These are phyloP conservation scores for Colletotrichum lentis DNA, from an alignment of 2,329 filamentous ascomycete species.

Conservation along the genomic window DNA sequence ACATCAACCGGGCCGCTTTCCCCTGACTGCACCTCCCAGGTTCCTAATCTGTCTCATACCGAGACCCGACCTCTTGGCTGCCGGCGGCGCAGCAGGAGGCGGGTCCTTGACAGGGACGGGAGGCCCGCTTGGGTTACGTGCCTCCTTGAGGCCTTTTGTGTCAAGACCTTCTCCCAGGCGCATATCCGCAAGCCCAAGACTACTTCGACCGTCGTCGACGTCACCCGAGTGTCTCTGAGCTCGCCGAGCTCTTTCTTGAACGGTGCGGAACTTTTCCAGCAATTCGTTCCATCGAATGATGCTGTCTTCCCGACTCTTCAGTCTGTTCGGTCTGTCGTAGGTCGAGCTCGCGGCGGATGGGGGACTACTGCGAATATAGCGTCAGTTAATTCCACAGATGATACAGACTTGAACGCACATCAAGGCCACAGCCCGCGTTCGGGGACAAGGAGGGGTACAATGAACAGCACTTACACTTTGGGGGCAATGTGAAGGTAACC, in stretches of 20 bases:
- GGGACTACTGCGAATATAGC: slow-evolving; percentile 40
- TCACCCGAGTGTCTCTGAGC: slow-evolving; percentile 68
- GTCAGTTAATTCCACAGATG: slow-evolving; percentile 43
- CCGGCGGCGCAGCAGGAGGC: slow-evolving; percentile 49
- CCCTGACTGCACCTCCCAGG: slow-evolving; percentile 74
- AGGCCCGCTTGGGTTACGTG: slow-evolving; percentile 46
- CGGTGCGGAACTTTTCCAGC: slow-evolving; percentile 90
- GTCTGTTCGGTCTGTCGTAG: slow-evolving; percentile 77
- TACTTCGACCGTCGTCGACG: slow-evolving; percentile 55
- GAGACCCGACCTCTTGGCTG: slow-evolving; percentile 68
- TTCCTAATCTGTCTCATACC: slow-evolving; percentile 72
- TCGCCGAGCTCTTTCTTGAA: slow-evolving; percentile 85
- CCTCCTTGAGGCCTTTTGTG: slow-evolving; percentile 54
- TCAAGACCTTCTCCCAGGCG: slow-evolving; percentile 53
- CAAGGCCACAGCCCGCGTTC: slow-evolving; percentile 40
- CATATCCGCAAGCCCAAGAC: slow-evolving; percentile 55
- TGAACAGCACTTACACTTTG: slow-evolving; percentile 70
- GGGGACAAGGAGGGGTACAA: slow-evolving; percentile 40
- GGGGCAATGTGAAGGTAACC: slow-evolving; percentile 88
- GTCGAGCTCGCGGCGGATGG: slow-evolving; percentile 60
- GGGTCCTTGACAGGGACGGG: slow-evolving; percentile 61
- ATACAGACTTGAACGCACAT: slow-evolving; percentile 43
- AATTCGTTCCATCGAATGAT: slow-evolving; percentile 92
- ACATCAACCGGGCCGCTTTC: slow-evolving; percentile 56
- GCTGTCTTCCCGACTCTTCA: slow-evolving; percentile 83